Evolutionary conservation across 2,329 filamentous ascomycete genomes (phyloP).

Genomic region (Aureobasidium sp.): DNA sequence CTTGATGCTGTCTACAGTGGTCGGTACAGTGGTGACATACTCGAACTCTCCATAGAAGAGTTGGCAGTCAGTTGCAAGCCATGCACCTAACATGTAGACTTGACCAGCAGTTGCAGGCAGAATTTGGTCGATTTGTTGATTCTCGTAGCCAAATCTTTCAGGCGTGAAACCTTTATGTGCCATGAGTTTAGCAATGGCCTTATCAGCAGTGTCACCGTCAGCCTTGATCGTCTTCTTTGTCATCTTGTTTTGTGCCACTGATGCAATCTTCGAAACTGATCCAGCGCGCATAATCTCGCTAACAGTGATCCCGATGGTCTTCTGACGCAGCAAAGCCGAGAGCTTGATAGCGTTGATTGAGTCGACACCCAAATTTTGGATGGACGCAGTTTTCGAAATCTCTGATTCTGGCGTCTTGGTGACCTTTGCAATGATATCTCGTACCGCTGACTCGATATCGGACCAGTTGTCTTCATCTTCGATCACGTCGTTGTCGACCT

Average conservation of each 20-base stretch:
- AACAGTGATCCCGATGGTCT: slow-evolving; percentile 55
- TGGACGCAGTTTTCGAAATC: slow-evolving; percentile 54
- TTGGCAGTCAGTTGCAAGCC: slow-evolving; percentile 57
- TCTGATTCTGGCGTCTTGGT: slow-evolving; percentile 51
- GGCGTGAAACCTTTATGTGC: slow-evolving; percentile 9
- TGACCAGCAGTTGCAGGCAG: slow-evolving; percentile 71
- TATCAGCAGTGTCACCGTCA: background rate
- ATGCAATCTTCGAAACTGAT: slow-evolving; percentile 58
- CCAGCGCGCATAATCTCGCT: slow-evolving; percentile 61
- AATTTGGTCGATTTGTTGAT: slow-evolving; percentile 44
- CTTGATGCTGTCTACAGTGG: slow-evolving; percentile 38
- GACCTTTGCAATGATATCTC: slow-evolving; percentile 43
- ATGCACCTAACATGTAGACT: slow-evolving; percentile 68
- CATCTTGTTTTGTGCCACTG: slow-evolving; percentile 21
- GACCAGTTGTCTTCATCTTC: slow-evolving; percentile 23
- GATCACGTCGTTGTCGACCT: background rate
- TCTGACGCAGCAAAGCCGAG: slow-evolving; percentile 58
- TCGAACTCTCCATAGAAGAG: slow-evolving; percentile 69
- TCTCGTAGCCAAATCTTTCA: slow-evolving; percentile 30
- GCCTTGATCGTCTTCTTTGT: background rate
- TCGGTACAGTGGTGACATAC: slow-evolving; percentile 43
- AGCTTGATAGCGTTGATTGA: slow-evolving; percentile 89
- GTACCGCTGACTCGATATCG: slow-evolving; percentile 33
- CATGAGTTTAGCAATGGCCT: slow-evolving; percentile 16
- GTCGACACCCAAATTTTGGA: slow-evolving; percentile 82